Evolutionary conservation across 305 asterid species (phyloP).

Genomic region (Coffea humblotiana): DNA sequence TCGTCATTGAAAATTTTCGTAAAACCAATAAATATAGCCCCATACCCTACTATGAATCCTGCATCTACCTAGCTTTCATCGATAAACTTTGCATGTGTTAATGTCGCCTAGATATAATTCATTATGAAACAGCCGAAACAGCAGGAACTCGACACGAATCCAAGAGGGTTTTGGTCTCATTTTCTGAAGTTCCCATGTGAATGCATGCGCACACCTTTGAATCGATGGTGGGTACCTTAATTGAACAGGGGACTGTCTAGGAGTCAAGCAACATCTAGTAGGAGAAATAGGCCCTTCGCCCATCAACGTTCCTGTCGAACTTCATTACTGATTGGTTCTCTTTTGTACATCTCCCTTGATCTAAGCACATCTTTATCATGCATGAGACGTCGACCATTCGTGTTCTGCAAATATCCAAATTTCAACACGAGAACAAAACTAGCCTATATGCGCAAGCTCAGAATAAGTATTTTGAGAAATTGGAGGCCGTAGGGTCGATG

Average conservation of each 20-base stretch:
- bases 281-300: not conserved
- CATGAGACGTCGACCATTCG: not conserved
- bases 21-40: not conserved
- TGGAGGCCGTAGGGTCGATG: not conserved
- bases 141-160: not conserved
- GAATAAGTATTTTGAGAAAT: not conserved
- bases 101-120: conserved; percentile 2
- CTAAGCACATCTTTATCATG: not conserved
- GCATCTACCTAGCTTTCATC: not conserved
- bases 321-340: not conserved
- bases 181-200: conserved; percentile 11
- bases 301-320: not conserved
- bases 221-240: not conserved
- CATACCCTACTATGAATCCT: not conserved
- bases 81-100: conserved; percentile 6
- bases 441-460: not conserved
- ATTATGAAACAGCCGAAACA: not conserved
- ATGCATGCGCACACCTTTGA: conserved; percentile 3
- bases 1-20: not conserved
- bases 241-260: not conserved
- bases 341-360: not conserved
- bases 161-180: not conserved
- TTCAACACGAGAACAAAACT: not conserved
- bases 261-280: not conserved
- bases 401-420: not conserved